These are phyloP conservation scores for Ceratobasidium sp. DNA, from an alignment of 1,284 basidiomycete species.

Conservation along the genomic window DNA sequence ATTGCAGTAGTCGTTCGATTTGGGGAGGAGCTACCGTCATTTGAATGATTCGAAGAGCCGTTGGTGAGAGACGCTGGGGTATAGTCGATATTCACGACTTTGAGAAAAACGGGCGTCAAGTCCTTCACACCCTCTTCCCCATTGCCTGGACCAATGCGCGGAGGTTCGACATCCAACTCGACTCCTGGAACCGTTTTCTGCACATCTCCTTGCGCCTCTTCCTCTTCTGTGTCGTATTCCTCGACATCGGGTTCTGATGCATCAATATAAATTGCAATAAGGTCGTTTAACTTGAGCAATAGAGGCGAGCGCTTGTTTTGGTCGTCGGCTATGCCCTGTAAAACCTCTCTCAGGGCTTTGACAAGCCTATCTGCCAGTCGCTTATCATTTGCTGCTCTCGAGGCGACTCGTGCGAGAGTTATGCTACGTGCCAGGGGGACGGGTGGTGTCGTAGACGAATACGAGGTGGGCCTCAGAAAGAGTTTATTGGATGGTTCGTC, in stretches of 20 bases:
- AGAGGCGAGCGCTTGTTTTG: slow-evolving; percentile 49
- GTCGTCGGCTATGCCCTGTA: slow-evolving; percentile 62
- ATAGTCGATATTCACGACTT: slow-evolving; percentile 77
- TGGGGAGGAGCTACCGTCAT: slow-evolving; percentile 48
- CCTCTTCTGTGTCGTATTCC: slow-evolving; percentile 49
- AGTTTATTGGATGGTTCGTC: slow-evolving; percentile 45
- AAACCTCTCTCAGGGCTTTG: slow-evolving; percentile 69
- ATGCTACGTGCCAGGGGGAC: slow-evolving; percentile 75
- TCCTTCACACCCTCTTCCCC: neutral
- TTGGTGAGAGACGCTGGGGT: slow-evolving; percentile 55
- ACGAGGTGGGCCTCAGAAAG: slow-evolving; percentile 50
- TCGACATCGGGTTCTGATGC: slow-evolving; percentile 17
- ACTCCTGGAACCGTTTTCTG: slow-evolving; percentile 44
- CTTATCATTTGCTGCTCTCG: slow-evolving; percentile 75
- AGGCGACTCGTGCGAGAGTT: slow-evolving; percentile 83
- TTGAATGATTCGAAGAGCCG: slow-evolving; percentile 44
- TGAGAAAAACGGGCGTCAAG: slow-evolving; percentile 64
- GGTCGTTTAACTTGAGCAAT: slow-evolving; percentile 44
- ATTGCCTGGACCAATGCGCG: slow-evolving; percentile 48
- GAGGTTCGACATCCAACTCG: slow-evolving; percentile 46
- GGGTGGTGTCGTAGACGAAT: slow-evolving; percentile 56
- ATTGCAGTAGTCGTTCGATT: slow-evolving; percentile 55
- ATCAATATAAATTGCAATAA: slow-evolving; percentile 14
- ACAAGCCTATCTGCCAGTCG: slow-evolving; percentile 75
- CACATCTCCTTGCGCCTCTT: slow-evolving; percentile 49